These are phyloP conservation scores for Amanita polypyramis DNA, from an alignment of 768 basidiomycete genomes.

Conservation along the genomic window DNA sequence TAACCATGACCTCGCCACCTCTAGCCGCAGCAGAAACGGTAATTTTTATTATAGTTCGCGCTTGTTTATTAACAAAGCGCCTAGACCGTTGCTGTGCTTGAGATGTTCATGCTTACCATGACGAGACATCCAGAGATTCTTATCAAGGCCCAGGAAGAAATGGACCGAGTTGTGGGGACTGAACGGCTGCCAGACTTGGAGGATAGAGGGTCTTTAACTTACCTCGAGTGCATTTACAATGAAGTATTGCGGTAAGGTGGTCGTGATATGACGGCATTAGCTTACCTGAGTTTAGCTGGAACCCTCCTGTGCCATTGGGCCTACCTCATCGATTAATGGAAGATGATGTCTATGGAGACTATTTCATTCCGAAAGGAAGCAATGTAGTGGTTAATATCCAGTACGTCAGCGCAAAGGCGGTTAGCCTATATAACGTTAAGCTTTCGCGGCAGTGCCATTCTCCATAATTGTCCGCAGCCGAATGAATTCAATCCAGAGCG, in stretches of 20 bases:
- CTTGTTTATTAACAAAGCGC: background rate
- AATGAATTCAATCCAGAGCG: conserved; percentile 40
- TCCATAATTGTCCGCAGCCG: conserved; percentile 35
- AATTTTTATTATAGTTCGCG: conserved; percentile 5
- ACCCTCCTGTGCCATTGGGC: conserved; percentile 37
- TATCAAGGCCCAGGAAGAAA: conserved; percentile 37
- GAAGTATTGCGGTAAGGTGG: conserved; percentile 34
- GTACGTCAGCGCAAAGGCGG: conserved; percentile 18
- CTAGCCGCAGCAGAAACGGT: conserved; percentile 28
- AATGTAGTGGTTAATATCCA: conserved; percentile 33
- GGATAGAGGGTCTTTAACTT: conserved; percentile 34
- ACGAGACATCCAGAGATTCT: conserved; percentile 39
- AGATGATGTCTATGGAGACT: conserved; percentile 37
- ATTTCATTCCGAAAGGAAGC: conserved; percentile 34
- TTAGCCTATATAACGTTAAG: background rate
- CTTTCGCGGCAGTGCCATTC: conserved; percentile 24
- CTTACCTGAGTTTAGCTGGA: conserved; percentile 25
- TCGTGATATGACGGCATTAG: conserved; percentile 3
- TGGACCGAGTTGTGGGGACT: conserved; percentile 35
- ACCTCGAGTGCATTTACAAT: conserved; percentile 36
- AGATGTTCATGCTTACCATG: conserved; percentile 45
- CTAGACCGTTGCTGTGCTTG: conserved; percentile 40
- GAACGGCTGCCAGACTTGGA: conserved; percentile 36
- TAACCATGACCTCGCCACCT: background rate
- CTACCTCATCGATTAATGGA: conserved; percentile 42